Conservation (phyloP, 495 filamentous ascomycete species). For the Penicillium manginii region DNA sequence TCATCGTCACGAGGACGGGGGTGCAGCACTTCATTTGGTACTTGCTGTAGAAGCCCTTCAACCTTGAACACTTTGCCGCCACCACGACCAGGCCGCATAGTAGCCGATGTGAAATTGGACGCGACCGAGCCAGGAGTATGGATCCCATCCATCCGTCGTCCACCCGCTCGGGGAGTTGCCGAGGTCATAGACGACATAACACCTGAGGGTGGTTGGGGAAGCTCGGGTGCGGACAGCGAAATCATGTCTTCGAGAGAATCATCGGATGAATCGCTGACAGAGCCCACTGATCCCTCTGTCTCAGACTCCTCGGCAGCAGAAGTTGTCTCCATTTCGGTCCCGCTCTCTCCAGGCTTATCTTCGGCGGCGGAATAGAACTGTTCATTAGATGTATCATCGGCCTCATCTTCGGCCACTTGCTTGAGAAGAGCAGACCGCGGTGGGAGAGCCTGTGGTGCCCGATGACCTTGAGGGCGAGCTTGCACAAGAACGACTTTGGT, state of each 20-base stretch:
- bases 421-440: constrained; percentile 48
- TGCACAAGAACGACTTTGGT: constrained; percentile 76
- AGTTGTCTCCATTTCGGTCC: constrained; percentile 58
- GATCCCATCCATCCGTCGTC: constrained; percentile 64
- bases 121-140: constrained; percentile 83
- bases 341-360: constrained; percentile 62
- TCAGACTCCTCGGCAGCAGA: constrained; percentile 59
- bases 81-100: constrained; percentile 65
- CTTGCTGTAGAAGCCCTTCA: constrained; percentile 69
- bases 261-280: constrained; percentile 70
- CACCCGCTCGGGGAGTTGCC: constrained; percentile 72
- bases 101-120: constrained; percentile 79
- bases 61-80: constrained; percentile 72
- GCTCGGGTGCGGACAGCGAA: constrained; percentile 75
- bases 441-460: constrained; percentile 34
- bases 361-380: constrained; percentile 88
- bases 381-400: constrained; percentile 80
- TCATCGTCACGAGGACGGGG: constrained; percentile 84
- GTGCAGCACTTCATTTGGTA: constrained; percentile 79
- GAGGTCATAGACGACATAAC: constrained; percentile 72
- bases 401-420: constrained; percentile 69
- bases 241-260: constrained; percentile 83
- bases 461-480: constrained; percentile 50
- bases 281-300: constrained; percentile 50
- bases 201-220: constrained; percentile 67